Conservation (phyloP, 345 rosid genomes). For the Draba incana region DNA sequence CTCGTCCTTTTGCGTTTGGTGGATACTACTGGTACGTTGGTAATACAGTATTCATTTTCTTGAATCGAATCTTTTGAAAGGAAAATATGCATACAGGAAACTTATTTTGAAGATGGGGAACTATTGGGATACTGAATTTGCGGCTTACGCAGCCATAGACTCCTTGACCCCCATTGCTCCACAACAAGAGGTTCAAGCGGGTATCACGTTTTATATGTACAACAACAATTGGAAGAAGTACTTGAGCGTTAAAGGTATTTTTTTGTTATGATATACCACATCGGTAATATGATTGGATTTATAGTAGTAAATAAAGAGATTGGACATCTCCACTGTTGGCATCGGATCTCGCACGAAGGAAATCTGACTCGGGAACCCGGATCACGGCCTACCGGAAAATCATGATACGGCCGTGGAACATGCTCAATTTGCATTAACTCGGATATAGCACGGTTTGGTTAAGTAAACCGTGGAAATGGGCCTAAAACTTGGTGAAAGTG, state of each 20-base stretch:
- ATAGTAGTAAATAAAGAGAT: no score
- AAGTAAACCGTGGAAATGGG: no score
- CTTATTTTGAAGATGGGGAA: slow-evolving; percentile 21
- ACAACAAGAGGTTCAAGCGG: slow-evolving; percentile 14
- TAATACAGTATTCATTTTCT: background rate
- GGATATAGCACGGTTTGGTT: no score
- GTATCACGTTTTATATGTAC: slow-evolving; percentile 20
- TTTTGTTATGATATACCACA: no score
- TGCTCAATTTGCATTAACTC: no score
- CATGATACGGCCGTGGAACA: no score
- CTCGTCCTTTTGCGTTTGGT: slow-evolving; percentile 18
- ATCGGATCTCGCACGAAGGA: no score
- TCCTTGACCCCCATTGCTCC: background rate
- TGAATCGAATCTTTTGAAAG: background rate
- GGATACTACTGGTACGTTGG: slow-evolving; percentile 24
- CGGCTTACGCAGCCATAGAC: slow-evolving; percentile 10
- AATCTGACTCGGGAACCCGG: no score
- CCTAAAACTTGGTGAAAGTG: no score
- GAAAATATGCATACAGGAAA: background rate
- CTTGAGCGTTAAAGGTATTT: slow-evolving; percentile 15
- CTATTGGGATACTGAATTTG: background rate
- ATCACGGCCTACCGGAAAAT: no score
- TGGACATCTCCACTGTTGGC: no score
- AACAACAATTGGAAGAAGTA: slow-evolving; percentile 14
- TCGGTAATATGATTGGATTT: no score